Base-by-base conservation (phyloP, 768 basidiomycete genomes). In the Pleurotus citrinopileatus region DNA sequence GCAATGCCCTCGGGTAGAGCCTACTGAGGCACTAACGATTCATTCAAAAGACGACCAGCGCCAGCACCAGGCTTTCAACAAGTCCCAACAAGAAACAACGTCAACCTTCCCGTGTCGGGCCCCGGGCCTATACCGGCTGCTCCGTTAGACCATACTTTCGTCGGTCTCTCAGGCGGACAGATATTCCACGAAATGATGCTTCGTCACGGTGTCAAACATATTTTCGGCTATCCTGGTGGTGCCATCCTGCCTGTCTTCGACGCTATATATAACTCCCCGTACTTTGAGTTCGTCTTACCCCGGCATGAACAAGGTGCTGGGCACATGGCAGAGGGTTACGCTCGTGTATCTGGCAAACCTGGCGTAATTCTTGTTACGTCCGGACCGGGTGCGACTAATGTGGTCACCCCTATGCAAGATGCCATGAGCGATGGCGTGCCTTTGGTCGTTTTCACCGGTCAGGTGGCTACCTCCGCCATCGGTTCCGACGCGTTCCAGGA, bases 161-260 rank as follows among this genome's bases (percentile, higher is more conserved):
- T 98, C 53, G 97, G 96, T 45, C 81, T 95, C 69, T 92, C 93
- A 19, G 96, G 96, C 10, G 96, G 96, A 23, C 83, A 98, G 70
- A 98, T 99, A 66, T 97, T 99, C 76, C 94, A 99, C 70, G 96
- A 99, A 73, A 98, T 99, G 96, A 96, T 99, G 92, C 86, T 95
- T 57, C 82, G 96, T 42, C 97, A 99, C 66, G 84, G 80, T 55
- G 95, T 98, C 61, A 97, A 95, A 70, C 92, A 98, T 64, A 81
- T 99, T 42, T 98, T 99, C 63, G 96, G 96, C 32, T 99, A 98
- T 72, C 96, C 96, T 6, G 95, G 95, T 40, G 96, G 96, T 55
- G 97, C 96, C 37, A 98, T 98, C 70, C 84, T 98, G 29, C 97
- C 96, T 57, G 97, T 99, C n/a, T 99, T 98, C 71, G 96, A 99